Conservation (phyloP, 2,329 filamentous ascomycete genomes). For the Fusarium verticillioides region DNA sequence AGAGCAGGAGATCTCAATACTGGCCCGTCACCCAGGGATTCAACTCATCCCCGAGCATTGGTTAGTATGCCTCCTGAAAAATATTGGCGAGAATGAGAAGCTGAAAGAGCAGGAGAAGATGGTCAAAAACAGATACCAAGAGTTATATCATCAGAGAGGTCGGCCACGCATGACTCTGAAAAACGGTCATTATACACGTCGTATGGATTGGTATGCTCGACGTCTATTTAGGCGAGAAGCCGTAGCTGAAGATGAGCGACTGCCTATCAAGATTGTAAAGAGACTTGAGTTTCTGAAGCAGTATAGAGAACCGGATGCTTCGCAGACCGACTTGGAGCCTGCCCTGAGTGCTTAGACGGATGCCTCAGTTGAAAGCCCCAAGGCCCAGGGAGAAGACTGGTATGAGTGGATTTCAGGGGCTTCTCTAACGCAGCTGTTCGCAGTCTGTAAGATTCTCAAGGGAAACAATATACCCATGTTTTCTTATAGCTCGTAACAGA, state of each 20-base stretch:
- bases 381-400: rapidly evolving
- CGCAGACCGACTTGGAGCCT: background rate
- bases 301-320: too few relatives aligned
- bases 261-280: background rate
- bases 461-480: background rate
- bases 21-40: rapidly evolving
- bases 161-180: background rate
- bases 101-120: background rate
- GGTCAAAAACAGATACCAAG: background rate
- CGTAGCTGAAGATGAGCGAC: rapidly evolving
- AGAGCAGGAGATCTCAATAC: background rate
- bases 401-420: rapidly evolving
- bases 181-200: background rate
- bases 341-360: background rate
- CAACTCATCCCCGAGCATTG: rapidly evolving
- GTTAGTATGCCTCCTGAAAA: rapidly evolving
- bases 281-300: background rate
- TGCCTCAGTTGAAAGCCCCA: too few relatives aligned
- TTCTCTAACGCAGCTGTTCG: rapidly evolving
- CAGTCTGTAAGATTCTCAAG: too few relatives aligned
- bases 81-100: background rate
- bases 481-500: background rate
- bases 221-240: background rate
- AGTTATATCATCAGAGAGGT: background rate
- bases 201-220: background rate